Evolutionary conservation across 495 filamentous ascomycete species (phyloP), one percentile per base, ranked within the genome.

Genomic region (Neurospora discreta): DNA sequence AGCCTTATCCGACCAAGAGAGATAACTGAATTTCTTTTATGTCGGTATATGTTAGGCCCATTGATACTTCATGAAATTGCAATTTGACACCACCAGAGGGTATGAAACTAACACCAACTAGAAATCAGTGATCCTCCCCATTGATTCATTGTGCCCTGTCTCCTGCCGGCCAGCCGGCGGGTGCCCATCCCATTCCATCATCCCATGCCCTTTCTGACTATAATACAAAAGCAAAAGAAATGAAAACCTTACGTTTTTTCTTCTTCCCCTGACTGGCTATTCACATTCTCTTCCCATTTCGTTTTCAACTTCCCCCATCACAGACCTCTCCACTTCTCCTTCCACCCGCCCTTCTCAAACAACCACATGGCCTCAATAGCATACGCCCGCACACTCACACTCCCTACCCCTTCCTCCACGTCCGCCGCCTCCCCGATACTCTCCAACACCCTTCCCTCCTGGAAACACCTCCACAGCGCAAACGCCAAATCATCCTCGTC

Each of bases 291-390:
- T 13, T 23, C 13, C 0, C 44, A n/a, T 23, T 6, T 0, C 40
- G 9, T 11, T 18, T 42, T 42, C 40, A 1, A 0, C 40, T 15
- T 3, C 15, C 16, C 41, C 5, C 8, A 3, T 46, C 43, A 80
- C 72, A 75, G 5, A 3, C 77, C 80, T 67, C 74, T 78, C 77
- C 77, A 77, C 73, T 72, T 78, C 83, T 82, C 79, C 85, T 88
- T 82, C 83, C 83, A 86, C 0, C 93, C 93, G 1, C 93, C 92
- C 82, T 90, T 92, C 83, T 93, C 89, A 87, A 91, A 95, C 58
- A 97, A 78, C 95, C 95, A 98, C 39, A 97, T 82, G 38, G 94
- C 94, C 81, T 99, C 95, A 23, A 89, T 88, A 42, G 95, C 95
- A 87, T 92, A 95, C 2, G 89, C 89, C 75, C 89, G 87, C 26